Base-by-base conservation (phyloP, 1,284 basidiomycete genomes). In the Cutaneotrichosporon sp. region DNA sequence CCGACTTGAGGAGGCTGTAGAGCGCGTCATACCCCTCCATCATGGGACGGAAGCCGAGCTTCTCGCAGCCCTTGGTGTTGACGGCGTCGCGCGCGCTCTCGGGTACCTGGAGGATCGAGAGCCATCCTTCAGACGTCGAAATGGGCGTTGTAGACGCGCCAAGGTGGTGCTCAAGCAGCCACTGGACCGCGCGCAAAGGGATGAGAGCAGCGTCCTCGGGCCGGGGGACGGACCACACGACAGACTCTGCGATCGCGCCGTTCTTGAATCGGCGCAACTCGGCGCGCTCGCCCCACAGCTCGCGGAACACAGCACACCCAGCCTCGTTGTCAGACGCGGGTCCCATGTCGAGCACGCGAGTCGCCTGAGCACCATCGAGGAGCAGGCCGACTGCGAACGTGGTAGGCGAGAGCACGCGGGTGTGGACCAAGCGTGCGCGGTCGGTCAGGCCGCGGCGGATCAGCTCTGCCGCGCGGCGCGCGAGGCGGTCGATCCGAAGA, bases 251-350 rank as follows among this genome's bases (percentile, higher is more conserved):
- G 67, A 99, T 98, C 6, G 89, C 86, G 0, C 96, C 96, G 73
- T 99, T 95, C 78, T 97, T 95, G 85, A 99, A 99, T 21, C 96
- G 87, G n/a, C 97, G 86, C 22, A 98, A 83, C 77, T 99, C 96
- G 0, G 95, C 89, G 75, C 92, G 91, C 57, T 87, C 84, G 1
- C 95, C 96, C 97, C 97, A 99, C 67, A 99, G 85, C 4, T 87
- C 85, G 42, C 89, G 86, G 84, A 97, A 99, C 1, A 81, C 82
- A 51, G 85, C 82, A 34, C 65, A 64, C 7, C 78, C 80, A 0
- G 76, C 81, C 21, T 76, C 80, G 0, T 86, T 82, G 57, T 75
- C 60, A 0, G 86, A 89, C 0, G 89, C 78, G 0, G 97, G 93
- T 0, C 94, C 94, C 69, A 92, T 89, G 72, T 96, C 93, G 21